Evolutionary conservation across 2,329 filamentous ascomycete genomes (phyloP).

Genomic region (Hypoxylon sp.): DNA sequence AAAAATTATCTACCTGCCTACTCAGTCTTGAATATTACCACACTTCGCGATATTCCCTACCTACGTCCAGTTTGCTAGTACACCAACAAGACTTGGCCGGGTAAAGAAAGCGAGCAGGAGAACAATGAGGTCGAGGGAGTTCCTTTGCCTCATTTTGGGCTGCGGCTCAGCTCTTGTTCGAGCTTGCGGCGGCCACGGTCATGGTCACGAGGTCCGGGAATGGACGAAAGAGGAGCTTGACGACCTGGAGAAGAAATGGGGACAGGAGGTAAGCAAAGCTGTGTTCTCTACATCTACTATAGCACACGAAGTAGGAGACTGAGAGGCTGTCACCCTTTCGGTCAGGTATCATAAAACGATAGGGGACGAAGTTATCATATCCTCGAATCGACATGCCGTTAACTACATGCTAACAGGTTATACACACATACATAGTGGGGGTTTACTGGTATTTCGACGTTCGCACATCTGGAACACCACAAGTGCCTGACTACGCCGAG

Average conservation of each 20-base stretch:
- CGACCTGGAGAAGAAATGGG: slow-evolving; percentile 65
- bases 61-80: not conserved
- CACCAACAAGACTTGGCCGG: not conserved
- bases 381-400: too few species aligned
- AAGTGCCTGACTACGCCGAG: slow-evolving; percentile 74
- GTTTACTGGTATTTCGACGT: slow-evolving; percentile 85
- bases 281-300: not conserved
- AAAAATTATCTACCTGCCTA: not conserved
- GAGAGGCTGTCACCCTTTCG: too few species aligned
- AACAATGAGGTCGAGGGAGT: slow-evolving; percentile 38
- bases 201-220: slow-evolving; percentile 51
- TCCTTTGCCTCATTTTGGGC: slow-evolving; percentile 41
- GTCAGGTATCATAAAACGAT: too few species aligned
- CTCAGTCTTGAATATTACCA: too few species aligned
- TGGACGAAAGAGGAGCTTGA: slow-evolving; percentile 60
- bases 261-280: slow-evolving; percentile 56
- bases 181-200: slow-evolving; percentile 46
- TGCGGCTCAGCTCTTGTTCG: slow-evolving; percentile 37
- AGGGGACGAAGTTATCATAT: too few species aligned
- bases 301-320: not conserved
- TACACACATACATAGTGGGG: too few species aligned
- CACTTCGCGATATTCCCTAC: not conserved
- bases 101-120: too few species aligned
- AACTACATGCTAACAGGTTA: too few species aligned
- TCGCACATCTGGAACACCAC: slow-evolving; percentile 81